These are phyloP conservation scores for Endocalyx cinctus DNA, from an alignment of 2,329 filamentous ascomycete species.

Conservation along the genomic window DNA sequence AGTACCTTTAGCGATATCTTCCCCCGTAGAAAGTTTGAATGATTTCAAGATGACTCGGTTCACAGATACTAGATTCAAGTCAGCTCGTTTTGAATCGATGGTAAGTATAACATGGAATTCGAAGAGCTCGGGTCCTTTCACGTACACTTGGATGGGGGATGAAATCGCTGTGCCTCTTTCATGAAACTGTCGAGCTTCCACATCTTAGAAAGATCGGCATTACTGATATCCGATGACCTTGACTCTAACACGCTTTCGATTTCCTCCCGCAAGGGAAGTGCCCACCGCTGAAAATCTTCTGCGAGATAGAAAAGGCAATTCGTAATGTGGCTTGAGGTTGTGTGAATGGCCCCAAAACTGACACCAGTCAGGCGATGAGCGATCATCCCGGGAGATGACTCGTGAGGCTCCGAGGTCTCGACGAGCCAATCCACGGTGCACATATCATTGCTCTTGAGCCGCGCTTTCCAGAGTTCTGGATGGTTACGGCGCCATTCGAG, in stretches of 20 bases:
- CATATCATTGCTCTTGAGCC: slow-evolving; percentile 3
- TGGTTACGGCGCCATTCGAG: slow-evolving; percentile 6
- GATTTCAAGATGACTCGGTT: slow-evolving; percentile 8
- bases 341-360: slow-evolving; percentile 10
- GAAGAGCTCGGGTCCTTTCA: too few relatives aligned
- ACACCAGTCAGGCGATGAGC: slow-evolving; percentile 8
- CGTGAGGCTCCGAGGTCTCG: slow-evolving; percentile 3
- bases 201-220: slow-evolving; percentile 9
- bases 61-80: slow-evolving; percentile 7
- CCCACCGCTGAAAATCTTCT: slow-evolving; percentile 7
- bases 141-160: slow-evolving; percentile 9
- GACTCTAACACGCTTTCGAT: slow-evolving; percentile 5
- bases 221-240: slow-evolving; percentile 2
- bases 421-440: slow-evolving; percentile 7
- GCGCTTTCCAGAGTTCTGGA: slow-evolving; percentile 4
- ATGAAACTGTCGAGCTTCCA: slow-evolving; percentile 13
- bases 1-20: slow-evolving; percentile 3
- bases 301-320: slow-evolving; percentile 9
- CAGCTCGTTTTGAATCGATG: background rate
- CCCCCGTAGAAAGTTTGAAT: slow-evolving; percentile 6
- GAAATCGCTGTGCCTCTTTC: slow-evolving; percentile 10
- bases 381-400: background rate
- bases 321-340: slow-evolving; percentile 7
- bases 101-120: too few relatives aligned
- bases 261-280: slow-evolving; percentile 8